phyloP scores from a whole-genome alignment of 805 yeast species.

The Scheffersomyces ergatensis region DNA sequence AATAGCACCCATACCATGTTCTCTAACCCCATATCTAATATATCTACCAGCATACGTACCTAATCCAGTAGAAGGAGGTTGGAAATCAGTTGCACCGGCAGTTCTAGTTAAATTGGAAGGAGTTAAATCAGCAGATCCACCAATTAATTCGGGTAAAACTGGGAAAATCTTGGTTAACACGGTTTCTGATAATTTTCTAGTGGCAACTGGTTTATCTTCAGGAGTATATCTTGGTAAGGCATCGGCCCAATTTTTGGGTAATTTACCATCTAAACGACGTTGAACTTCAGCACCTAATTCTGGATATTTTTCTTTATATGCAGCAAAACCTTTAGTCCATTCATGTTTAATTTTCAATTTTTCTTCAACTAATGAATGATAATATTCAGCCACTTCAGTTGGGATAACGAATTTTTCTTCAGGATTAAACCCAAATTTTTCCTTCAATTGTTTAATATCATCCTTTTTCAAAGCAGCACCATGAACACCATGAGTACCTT shows the following conservation, averaged over 20 bases:
- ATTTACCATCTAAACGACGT: slow-evolving; percentile 73
- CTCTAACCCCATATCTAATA: slow-evolving; percentile 97
- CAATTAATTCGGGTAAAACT: slow-evolving; percentile 81
- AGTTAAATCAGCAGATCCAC: slow-evolving; percentile 98
- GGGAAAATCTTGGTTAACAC: slow-evolving; percentile 63
- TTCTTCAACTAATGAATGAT: slow-evolving; percentile 52
- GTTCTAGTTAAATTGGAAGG: slow-evolving; percentile 95
- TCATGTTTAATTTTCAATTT: slow-evolving; percentile 69
- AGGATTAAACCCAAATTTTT: slow-evolving; percentile 85
- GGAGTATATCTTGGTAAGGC: slow-evolving; percentile 78
- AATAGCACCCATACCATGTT: slow-evolving; percentile 98
- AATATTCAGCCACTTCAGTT: slow-evolving; percentile 74
- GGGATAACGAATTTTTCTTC: slow-evolving; percentile 76
- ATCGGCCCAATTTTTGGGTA: slow-evolving; percentile 82
- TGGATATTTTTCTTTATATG: slow-evolving; percentile 70
- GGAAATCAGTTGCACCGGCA: slow-evolving; percentile 84
- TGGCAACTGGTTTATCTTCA: slow-evolving; percentile 78
- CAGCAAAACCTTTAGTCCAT: slow-evolving; percentile 67
- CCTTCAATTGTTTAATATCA: slow-evolving; percentile 84
- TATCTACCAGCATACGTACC: slow-evolving; percentile 92
- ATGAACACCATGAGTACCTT: slow-evolving; percentile 91
- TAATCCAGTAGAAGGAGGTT: slow-evolving; percentile 73
- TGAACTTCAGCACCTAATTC: slow-evolving; percentile 72
- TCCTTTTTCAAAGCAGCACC: slow-evolving; percentile 95
- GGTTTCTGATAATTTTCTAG: slow-evolving; percentile 90